A percentile compares a stretch with the other conserved stretches of the same genome.
These are phyloP conservation scores for Gastrolobium villosum DNA, from an alignment of 306 rosid species.

Conservation along the genomic window DNA sequence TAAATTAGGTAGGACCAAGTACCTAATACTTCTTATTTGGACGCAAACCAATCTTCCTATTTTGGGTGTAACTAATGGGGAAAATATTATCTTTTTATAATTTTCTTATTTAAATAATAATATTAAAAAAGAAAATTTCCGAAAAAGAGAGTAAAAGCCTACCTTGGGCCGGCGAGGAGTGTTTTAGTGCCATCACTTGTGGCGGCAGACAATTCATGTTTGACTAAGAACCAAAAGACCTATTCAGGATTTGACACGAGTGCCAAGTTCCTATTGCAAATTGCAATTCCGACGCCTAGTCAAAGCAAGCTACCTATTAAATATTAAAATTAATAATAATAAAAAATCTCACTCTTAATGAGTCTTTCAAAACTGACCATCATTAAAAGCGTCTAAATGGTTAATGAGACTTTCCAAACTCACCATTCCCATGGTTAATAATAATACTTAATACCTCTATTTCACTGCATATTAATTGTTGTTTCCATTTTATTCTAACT, in stretches of 20 bases:
- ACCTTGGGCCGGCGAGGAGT: constrained; percentile 1
- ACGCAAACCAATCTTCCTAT: too few species aligned
- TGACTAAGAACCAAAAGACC: not conserved
- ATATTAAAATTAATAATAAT: too few species aligned
- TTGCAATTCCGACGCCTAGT: not conserved
- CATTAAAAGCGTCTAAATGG: not conserved
- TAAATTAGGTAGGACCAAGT: too few species aligned
- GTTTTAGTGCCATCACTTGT: not conserved
- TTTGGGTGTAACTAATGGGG: too few species aligned
- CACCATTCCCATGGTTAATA: too few species aligned
- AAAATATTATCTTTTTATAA: too few species aligned
- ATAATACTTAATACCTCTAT: not conserved
- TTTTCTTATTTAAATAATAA: too few species aligned
- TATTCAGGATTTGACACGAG: not conserved
- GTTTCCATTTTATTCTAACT: not conserved
- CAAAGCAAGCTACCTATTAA: not conserved
- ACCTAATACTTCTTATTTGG: too few species aligned
- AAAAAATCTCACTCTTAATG: not conserved
- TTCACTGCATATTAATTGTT: not conserved
- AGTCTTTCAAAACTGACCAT: not conserved
- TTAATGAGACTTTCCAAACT: not conserved
- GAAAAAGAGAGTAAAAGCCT: not conserved
- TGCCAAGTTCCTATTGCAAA: not conserved
- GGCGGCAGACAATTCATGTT: not conserved
- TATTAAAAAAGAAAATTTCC: too few species aligned